phyloP scores from a whole-genome alignment of 257 asterid genomes.

The Ehretia macrophylla region DNA sequence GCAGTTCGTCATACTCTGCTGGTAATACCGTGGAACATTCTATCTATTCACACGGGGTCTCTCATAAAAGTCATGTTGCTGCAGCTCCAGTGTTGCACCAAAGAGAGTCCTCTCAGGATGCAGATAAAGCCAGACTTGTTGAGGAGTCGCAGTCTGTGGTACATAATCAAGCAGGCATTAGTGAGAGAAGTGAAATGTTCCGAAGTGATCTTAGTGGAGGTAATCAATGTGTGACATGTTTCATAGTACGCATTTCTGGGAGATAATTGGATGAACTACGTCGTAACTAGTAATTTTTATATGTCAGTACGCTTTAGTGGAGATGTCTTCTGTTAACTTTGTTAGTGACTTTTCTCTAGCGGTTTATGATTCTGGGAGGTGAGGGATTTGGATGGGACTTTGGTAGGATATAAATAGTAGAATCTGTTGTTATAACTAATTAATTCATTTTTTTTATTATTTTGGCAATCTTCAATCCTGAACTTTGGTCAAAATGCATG shows the following conservation, averaged over 20 bases:
- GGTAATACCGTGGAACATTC: conserved; percentile 38
- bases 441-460: too few species aligned
- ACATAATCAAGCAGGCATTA: conserved; percentile 27
- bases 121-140: conserved; percentile 26
- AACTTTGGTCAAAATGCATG: background rate
- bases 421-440: too few species aligned
- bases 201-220: conserved; percentile 21
- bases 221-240: conserved; percentile 10
- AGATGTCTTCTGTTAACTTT: too few species aligned
- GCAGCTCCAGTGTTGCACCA: conserved; percentile 31
- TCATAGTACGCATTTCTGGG: conserved; percentile 2
- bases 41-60: conserved; percentile 19
- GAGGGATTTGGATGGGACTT: too few species aligned
- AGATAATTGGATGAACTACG: background rate
- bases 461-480: too few species aligned
- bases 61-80: conserved; percentile 28
- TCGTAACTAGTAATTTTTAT: too few species aligned
- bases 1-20: conserved; percentile 23
- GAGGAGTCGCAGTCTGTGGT: conserved; percentile 33
- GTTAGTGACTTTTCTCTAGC: too few species aligned
- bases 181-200: conserved; percentile 29
- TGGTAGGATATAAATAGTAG: too few species aligned
- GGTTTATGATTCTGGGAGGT: too few species aligned
- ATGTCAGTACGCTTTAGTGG: too few species aligned
- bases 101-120: conserved; percentile 26